These are phyloP conservation scores for Hypoxylon fragiforme DNA, from an alignment of 495 filamentous ascomycete species.

Conservation along the genomic window DNA sequence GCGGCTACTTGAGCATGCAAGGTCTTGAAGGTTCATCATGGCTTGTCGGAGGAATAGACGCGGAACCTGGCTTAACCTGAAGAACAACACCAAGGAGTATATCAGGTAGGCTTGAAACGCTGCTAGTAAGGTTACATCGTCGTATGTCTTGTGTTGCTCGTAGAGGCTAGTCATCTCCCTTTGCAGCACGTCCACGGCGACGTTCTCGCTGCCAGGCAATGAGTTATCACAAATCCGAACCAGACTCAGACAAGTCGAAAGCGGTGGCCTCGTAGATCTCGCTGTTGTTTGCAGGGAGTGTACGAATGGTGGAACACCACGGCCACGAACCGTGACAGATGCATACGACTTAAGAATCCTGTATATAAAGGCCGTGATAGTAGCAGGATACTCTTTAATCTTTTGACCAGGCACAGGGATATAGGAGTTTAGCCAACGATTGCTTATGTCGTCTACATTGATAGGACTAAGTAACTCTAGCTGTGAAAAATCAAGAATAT, in stretches of 20 bases:
- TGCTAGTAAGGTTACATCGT: slow-evolving; percentile 43
- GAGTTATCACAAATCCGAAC: slow-evolving; percentile 47
- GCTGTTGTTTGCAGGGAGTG: slow-evolving; percentile 41
- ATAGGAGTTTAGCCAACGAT: slow-evolving; percentile 52
- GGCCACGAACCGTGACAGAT: slow-evolving; percentile 41
- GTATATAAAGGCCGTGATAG: slow-evolving; percentile 43
- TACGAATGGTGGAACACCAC: slow-evolving; percentile 46
- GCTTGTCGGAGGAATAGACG: slow-evolving; percentile 40
- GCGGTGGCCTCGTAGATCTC: slow-evolving; percentile 30
- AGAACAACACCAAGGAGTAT: slow-evolving; percentile 50
- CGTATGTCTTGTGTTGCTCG: slow-evolving; percentile 38
- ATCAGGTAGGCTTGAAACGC: slow-evolving; percentile 56
- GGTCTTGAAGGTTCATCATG: slow-evolving; percentile 51
- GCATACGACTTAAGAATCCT: slow-evolving; percentile 51
- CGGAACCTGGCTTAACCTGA: slow-evolving; percentile 34
- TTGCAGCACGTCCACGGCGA: slow-evolving; percentile 39
- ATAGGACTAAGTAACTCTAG: slow-evolving; percentile 48
- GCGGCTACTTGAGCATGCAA: slow-evolving; percentile 44
- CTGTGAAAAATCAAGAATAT: slow-evolving; percentile 29
- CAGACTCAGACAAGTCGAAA: slow-evolving; percentile 51
- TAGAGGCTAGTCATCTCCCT: slow-evolving; percentile 47
- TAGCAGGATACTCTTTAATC: slow-evolving; percentile 43
- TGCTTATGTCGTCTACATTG: slow-evolving; percentile 48
- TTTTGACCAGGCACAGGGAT: slow-evolving; percentile 46
- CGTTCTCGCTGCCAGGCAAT: slow-evolving; percentile 44